These are phyloP conservation scores for Aspergillus chevalieri DNA, from an alignment of 2,329 filamentous ascomycete genomes.

Conservation along the genomic window DNA sequence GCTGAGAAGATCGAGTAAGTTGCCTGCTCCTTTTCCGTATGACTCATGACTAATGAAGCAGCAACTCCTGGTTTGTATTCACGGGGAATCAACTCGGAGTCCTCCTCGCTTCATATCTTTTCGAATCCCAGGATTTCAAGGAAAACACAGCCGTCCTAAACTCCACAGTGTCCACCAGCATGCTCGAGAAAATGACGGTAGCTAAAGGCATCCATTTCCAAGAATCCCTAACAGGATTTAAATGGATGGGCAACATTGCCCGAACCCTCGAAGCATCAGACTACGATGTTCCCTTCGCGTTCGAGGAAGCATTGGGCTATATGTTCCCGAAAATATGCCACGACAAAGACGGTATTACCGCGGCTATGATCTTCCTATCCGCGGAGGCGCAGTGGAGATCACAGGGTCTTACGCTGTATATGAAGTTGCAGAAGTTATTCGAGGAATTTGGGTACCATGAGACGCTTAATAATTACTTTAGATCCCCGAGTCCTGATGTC, in stretches of 20 bases:
- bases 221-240: constrained; percentile 62
- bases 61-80: constrained; percentile 53
- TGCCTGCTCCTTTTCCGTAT: background rate
- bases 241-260: constrained; percentile 60
- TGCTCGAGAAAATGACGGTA: constrained; percentile 53
- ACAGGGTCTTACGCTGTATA: constrained; percentile 51
- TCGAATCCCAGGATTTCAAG: constrained; percentile 40
- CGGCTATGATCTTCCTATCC: constrained; percentile 54
- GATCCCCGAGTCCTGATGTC: constrained; percentile 49
- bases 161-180: constrained; percentile 60
- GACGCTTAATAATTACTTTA: constrained; percentile 59
- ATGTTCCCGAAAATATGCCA: constrained; percentile 59
- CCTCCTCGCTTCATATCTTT: constrained; percentile 52
- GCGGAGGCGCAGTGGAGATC: constrained; percentile 47
- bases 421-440: constrained; percentile 54
- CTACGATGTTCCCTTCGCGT: constrained; percentile 52
- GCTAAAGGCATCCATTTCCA: constrained; percentile 52
- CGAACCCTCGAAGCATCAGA: constrained; percentile 46
- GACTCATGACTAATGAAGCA: background rate
- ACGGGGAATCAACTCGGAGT: constrained; percentile 62
- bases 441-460: constrained; percentile 55
- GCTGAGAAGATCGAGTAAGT: constrained; percentile 51
- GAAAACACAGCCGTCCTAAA: constrained; percentile 49
- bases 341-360: constrained; percentile 60
- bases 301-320: constrained; percentile 62